Conservation (phyloP, 106 monocot genomes). For the Acanthochlamys bracteata region DNA sequence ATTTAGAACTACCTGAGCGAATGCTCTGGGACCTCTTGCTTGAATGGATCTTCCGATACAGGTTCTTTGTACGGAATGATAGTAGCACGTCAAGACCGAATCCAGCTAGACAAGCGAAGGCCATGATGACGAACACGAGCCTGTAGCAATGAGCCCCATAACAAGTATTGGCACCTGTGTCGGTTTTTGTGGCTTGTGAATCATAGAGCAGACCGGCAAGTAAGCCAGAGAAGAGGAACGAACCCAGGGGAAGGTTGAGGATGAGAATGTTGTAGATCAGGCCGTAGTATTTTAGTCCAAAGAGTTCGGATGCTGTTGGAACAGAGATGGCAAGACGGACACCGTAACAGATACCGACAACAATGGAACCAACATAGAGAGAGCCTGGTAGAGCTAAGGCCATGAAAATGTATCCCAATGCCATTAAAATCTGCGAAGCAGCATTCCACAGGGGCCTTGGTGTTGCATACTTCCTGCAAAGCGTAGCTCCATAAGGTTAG, state of each 20-base stretch:
- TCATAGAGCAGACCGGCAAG: conserved; percentile 81
- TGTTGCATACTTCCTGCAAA: conserved; percentile 45
- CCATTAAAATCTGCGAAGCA: conserved; percentile 81
- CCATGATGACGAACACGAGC: conserved; percentile 85
- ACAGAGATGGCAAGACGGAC: conserved; percentile 77
- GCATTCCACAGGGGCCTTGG: conserved; percentile 94
- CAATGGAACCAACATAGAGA: conserved; percentile 77
- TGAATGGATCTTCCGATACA: conserved; percentile 57
- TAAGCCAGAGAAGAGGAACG: conserved; percentile 97
- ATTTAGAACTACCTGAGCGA: background rate
- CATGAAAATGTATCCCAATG: conserved; percentile 65
- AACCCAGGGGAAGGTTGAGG: conserved; percentile 87
- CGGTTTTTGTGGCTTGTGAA: conserved; percentile 43
- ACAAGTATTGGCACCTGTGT: conserved; percentile 62
- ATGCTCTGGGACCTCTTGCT: conserved; percentile 33
- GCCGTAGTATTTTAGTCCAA: conserved; percentile 84
- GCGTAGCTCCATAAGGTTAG: background rate
- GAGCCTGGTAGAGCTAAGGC: conserved; percentile 74
- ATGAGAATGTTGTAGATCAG: conserved; percentile 97
- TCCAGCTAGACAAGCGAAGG: conserved; percentile 57
- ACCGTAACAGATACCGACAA: conserved; percentile 84
- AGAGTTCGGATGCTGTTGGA: conserved; percentile 79
- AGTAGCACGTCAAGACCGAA: conserved; percentile 59
- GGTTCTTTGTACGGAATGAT: conserved; percentile 38
- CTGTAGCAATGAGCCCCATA: conserved; percentile 76